phyloP scores from a whole-genome alignment of 2,329 filamentous ascomycete species.

The Pseudocercospora eumusae region DNA sequence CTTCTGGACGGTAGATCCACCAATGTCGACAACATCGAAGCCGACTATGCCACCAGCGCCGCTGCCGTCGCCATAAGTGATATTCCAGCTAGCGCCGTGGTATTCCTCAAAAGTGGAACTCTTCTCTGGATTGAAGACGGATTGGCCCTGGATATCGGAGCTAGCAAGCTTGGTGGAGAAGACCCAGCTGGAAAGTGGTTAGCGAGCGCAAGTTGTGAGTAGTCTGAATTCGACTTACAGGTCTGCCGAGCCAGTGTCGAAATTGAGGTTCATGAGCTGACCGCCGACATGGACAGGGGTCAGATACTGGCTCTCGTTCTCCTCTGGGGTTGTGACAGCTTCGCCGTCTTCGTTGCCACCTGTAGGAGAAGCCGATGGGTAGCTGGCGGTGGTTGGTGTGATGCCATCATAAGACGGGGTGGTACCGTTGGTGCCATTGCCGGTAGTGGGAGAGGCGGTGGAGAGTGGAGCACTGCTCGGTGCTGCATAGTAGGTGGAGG shows the following conservation, averaged over 20 bases:
- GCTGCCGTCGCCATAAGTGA: slow-evolving; percentile 70
- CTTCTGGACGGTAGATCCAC: slow-evolving; percentile 60
- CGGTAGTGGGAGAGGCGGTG: background rate
- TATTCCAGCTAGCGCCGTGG: slow-evolving; percentile 58
- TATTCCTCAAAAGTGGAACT: slow-evolving; percentile 55
- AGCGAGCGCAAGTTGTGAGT: slow-evolving; percentile 6
- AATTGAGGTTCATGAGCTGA: slow-evolving; percentile 68
- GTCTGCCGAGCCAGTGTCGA: slow-evolving; percentile 75
- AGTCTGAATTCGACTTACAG: slow-evolving; percentile 50
- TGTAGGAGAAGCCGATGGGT: slow-evolving; percentile 21
- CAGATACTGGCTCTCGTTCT: slow-evolving; percentile 69
- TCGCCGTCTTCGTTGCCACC: slow-evolving; percentile 36
- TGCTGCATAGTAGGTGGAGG: background rate
- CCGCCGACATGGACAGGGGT: slow-evolving; percentile 69
- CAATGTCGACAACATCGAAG: slow-evolving; percentile 67
- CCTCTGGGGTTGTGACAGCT: slow-evolving; percentile 65
- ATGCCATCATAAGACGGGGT: slow-evolving; percentile 14
- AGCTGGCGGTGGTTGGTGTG: slow-evolving; percentile 15
- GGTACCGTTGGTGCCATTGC: background rate
- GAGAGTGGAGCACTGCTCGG: background rate
- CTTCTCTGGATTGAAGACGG: slow-evolving; percentile 56
- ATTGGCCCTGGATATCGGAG: slow-evolving; percentile 53
- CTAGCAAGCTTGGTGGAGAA: slow-evolving; percentile 63
- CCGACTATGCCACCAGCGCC: slow-evolving; percentile 65
- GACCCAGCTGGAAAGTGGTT: slow-evolving; percentile 57